Conservation (phyloP, 768 basidiomycete genomes). For the Candolleomyces eurysporus region DNA sequence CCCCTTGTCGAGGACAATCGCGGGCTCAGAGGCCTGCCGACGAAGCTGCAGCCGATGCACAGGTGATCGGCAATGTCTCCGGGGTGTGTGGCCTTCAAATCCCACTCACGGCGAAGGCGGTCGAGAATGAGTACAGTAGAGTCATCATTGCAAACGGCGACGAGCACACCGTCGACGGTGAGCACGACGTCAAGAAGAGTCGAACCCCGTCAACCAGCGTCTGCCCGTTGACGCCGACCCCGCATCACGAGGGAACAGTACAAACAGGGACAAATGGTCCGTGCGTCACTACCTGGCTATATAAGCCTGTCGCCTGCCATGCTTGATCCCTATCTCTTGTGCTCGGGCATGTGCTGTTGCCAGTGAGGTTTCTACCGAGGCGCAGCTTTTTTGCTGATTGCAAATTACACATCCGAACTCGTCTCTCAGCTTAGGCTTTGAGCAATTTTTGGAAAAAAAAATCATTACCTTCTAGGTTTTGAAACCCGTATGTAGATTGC, state of each 20-base stretch:
- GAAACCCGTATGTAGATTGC: neutral
- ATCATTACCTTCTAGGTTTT: constrained; percentile 1
- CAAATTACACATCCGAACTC: constrained; percentile 97
- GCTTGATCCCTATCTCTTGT: constrained; percentile 68
- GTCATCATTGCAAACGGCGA: no score
- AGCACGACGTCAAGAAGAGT: no score
- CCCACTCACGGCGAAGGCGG: no score
- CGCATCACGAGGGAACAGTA: neutral
- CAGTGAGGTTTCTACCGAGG: constrained; percentile 96
- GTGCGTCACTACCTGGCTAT: constrained; percentile 44
- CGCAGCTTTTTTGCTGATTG: constrained; percentile 94
- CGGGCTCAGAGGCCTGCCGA: no score
- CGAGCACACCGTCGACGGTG: no score
- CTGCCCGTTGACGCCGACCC: neutral
- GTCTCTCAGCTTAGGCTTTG: constrained; percentile 85
- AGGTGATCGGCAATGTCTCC: no score
- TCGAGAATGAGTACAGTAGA: no score
- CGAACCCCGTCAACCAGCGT: neutral
- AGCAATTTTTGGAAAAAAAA: constrained; percentile 87
- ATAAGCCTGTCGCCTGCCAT: constrained; percentile 27
- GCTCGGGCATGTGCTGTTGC: constrained; percentile 94
- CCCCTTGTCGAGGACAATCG: no score
- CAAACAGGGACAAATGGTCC: constrained; percentile 39
- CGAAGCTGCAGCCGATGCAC: no score
- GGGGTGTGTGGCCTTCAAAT: no score